These are phyloP conservation scores for Neonectria neomacrospora DNA, from an alignment of 2,329 filamentous ascomycete genomes.

Conservation along the genomic window DNA sequence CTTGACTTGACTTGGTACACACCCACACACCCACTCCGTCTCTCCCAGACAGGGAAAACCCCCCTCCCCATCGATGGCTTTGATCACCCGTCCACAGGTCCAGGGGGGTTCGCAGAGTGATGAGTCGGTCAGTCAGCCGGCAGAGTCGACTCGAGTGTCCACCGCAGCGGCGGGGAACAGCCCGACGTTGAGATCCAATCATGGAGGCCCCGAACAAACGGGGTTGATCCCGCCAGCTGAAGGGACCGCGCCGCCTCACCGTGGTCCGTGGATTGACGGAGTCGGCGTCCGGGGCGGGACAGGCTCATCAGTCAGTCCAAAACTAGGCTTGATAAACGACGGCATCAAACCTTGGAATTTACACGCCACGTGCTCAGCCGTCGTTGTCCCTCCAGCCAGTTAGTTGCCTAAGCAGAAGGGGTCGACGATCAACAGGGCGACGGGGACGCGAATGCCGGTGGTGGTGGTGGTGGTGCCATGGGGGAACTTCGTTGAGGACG, in stretches of 20 bases:
- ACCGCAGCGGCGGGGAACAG: neutral
- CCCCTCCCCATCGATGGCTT: neutral
- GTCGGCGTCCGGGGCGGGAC: neutral
- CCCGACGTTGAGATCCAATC: conserved; percentile 4
- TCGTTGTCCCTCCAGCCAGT: neutral
- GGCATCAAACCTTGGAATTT: neutral
- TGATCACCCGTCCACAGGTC: neutral
- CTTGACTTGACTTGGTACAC: neutral
- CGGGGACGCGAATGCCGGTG: neutral
- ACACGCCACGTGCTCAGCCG: neutral
- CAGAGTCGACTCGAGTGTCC: too few species aligned
- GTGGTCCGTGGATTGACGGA: neutral
- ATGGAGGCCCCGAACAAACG: neutral
- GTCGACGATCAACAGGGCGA: neutral
- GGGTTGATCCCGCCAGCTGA: neutral
- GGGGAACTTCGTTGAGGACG: conserved; percentile 37
- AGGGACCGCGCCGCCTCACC: neutral
- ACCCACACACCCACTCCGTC: neutral
- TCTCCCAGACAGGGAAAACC: too few species aligned
- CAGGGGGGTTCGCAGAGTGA: neutral
- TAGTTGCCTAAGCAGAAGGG: neutral
- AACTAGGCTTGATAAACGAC: too few species aligned
- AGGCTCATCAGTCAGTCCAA: too few species aligned
- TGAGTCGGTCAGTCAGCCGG: neutral
- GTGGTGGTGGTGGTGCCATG: conserved; percentile 19